Base-by-base conservation (phyloP, 371 early-diverging fungal genomes). In the Chytridium lagenaria region DNA sequence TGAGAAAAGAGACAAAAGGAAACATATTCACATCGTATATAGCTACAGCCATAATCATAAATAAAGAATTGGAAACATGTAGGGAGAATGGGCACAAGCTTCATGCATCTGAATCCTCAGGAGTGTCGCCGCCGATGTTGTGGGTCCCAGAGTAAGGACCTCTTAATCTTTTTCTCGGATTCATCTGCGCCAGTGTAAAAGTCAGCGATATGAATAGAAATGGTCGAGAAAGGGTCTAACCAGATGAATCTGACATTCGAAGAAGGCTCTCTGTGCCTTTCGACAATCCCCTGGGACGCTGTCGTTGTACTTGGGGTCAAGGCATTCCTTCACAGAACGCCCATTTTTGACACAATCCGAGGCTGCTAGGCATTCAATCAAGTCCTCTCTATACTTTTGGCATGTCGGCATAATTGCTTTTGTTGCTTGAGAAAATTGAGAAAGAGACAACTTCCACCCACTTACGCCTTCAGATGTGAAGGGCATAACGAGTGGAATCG, bases 171-270 rank as follows among this genome's bases (percentile, higher is more conserved):
- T 66, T 66, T 28, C 66, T 66, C 30, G 66, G 66, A 28, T 66
- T 66, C 66, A 66, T 66, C 61, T 61, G 36, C 57, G n/a, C n/a
- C n/a, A n/a, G n/a, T n/a, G n/a, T n/a, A 44, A 12, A 44, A 55
- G 57, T 15, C 7, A 55, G 30, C 57, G 57, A 30, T 55, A 26
- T 49, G 57, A 19, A 55, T 55, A 5, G 22, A 7, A 26, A 30
- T 55, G 10, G 26, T 30, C 26, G 10, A 55, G 30, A 55, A 19
- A 10, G 7, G 15, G 57, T 2, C 61, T 61, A 2, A 61, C 61
- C 44, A 66, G 44, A 44, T 66, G 38, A 19, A 66, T 61, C 67
- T 75, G 70, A 40, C 76, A 75, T 44, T 75, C 76, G 50, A 75
- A 75, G 70, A 67, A 75, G 1, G 76, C 70, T 10, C 71, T 65